Base-by-base conservation (phyloP, 495 filamentous ascomycete species). In the Astrocystis sublimbata region DNA sequence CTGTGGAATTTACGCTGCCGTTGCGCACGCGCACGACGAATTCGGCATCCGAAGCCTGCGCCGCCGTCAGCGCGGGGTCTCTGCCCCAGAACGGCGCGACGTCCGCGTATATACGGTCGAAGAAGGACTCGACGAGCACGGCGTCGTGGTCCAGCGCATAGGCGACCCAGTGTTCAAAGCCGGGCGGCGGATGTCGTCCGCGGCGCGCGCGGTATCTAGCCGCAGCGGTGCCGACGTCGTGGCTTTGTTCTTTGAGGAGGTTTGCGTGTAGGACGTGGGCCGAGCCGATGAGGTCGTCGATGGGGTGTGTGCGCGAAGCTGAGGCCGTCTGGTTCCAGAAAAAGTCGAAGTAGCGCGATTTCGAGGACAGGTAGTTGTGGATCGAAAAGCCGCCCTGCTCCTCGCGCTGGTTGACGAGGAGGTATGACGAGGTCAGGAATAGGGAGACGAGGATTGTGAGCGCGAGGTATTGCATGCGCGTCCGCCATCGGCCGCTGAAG, bases 121-220 rank as follows among this genome's bases (percentile, higher is more conserved):
- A 89, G 67, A 83, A 83, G 60, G 88, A 86, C 64, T 90, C 88
- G 49, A 90, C 79, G 50, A 88, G 78, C 50, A 86, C 73, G 40
- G 82, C 81, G 6, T 81, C 75, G 46, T 80, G 76, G 38, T 83
- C 76, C 40, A 75, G 70, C 10, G 88, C 87, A 55, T 79, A 86
- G 46, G 76, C 71, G 65, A 86, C 86, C 88, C 88, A 90, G 31
- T 65, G 69, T 61, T 86, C 83, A 68, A 89, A 90, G 12, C 86
- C 86, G 12, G 88, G 88, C 4, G 88, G 88, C 6, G 87, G 88
- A 65, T 89, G 86, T n/a, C 87, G 78, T 9, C 88, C 88, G 65
- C 87, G 78, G 43, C 74, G 77, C 35, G 77, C 71, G 40, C 85
- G 76, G 71, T 90, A 90, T 43, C 79, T 78, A 45, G 74, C 75